Evolutionary conservation across 805 yeast species (phyloP), one percentile per base, ranked within the genome.

Genomic region (Ogataea methanolica): DNA sequence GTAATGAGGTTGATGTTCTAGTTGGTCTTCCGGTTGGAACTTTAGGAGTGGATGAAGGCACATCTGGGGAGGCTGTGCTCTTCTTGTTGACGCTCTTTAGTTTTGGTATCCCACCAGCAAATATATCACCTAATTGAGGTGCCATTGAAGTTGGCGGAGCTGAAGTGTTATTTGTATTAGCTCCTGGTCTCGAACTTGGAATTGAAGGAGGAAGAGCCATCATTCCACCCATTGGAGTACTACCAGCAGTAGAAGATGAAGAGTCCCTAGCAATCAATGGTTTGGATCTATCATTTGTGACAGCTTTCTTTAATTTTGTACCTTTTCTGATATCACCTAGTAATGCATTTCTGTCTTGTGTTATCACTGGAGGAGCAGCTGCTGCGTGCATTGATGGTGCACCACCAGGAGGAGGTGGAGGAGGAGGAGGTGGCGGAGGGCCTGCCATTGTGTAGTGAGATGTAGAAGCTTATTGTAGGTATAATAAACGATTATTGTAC

Each of bases 241-340:
- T 19, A 5, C 53, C 39, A 2, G 52, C 9, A 4, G 58, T 15
- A 1, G 58, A 29, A 3, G 62, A 48, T 45, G 52, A 8, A 36
- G 58, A 46, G 33, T 65, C 53, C 41, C 78, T 73, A 23, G 74
- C 73, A 33, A 79, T 63, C 51, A 53, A 43, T 3, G 91, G 88
- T 0, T 76, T 79, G 48, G 86, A 79, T 68, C 96, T 68, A 72
- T 79, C 83, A 67, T 77, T 69, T 52, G 97, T 78, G 52, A 65
- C 69, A 1, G 88, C 80, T 52, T 84, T 82, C 59, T 81, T 83
- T 47, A 85, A 70, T 41, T 57, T 65, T 44, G 61, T 68, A 21
- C 91, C 92, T 52, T 86, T 85, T 58, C 89, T 79, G 54, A 92
- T 92, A 62, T 88, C 96, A 31, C 94, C 88, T 23, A 92, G 72